phyloP scores from a whole-genome alignment of 2,329 filamentous ascomycete genomes.

The Sporothrix mexicana region DNA sequence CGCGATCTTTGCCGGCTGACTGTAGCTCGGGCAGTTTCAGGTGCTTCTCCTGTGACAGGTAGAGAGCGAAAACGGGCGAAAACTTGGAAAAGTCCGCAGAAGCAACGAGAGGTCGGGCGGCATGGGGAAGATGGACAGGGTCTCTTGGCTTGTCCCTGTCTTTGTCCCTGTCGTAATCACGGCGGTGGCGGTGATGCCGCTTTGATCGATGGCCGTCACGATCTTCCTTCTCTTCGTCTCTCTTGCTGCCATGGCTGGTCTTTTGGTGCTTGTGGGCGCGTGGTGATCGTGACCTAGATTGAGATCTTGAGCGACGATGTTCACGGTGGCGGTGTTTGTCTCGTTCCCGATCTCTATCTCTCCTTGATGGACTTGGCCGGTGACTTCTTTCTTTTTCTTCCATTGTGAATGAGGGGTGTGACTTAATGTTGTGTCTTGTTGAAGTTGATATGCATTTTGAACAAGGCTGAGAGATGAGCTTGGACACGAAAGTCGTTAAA shows the following conservation, averaged over 20 bases:
- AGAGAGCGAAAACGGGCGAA: neutral
- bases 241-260: neutral
- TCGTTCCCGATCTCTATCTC: neutral
- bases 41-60: neutral
- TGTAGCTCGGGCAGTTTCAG: neutral
- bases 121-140: neutral
- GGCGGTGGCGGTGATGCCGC: neutral
- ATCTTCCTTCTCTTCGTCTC: neutral
- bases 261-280: constrained; percentile 13
- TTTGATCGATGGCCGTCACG: neutral
- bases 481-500: too few relatives aligned
- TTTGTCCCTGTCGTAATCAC: neutral
- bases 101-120: neutral
- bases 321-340: neutral
- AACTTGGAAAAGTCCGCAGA: neutral
- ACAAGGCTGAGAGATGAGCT: too few relatives aligned
- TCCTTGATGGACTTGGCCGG: neutral
- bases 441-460: too few relatives aligned
- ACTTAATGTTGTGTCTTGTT: too few relatives aligned
- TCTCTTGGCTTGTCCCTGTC: neutral
- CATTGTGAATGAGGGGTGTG: too few relatives aligned
- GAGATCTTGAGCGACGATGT: neutral
- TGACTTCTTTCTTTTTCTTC: too few relatives aligned
- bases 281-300: constrained; percentile 5
- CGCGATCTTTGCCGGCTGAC: constrained; percentile 69